These are phyloP conservation scores for Macrotyloma uniflorum DNA, from an alignment of 306 rosid genomes.

Conservation along the genomic window DNA sequence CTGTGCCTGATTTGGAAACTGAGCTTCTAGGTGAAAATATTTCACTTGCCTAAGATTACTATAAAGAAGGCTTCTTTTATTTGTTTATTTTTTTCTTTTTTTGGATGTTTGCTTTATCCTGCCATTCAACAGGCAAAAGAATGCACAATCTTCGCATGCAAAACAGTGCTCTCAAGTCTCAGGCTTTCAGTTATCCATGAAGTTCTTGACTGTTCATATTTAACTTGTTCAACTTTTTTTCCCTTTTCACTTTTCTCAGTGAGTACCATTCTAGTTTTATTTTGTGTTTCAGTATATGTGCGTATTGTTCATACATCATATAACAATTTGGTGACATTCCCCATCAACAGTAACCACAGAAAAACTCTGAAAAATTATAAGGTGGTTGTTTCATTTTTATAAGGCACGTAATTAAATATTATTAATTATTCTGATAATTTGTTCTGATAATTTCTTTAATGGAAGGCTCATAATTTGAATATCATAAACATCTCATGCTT, in stretches of 20 bases:
- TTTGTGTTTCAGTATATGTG: neutral
- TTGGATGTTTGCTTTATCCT: conserved; percentile 17
- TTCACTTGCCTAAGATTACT: conserved; percentile 31
- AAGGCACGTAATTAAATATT: too few species aligned
- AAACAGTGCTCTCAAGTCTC: neutral
- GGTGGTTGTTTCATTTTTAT: too few species aligned
- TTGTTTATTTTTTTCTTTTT: neutral
- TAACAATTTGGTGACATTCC: neutral
- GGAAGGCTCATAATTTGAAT: conserved; percentile 2
- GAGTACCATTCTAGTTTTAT: neutral
- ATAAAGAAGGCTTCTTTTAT: neutral
- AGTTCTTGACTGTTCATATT: neutral
- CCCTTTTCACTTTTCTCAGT: neutral
- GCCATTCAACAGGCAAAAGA: conserved; percentile 20
- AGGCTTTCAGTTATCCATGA: neutral
- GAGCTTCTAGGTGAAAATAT: conserved; percentile 24
- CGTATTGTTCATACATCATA: neutral
- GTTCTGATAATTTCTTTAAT: neutral
- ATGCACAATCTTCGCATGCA: conserved; percentile 31
- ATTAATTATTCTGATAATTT: too few species aligned
- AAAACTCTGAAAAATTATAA: too few species aligned
- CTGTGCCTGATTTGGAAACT: conserved; percentile 30
- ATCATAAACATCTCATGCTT: neutral
- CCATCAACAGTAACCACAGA: neutral
- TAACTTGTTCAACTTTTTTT: neutral